Percentiles rank a stretch among this genome's conserved stretches.
Evolutionary conservation across 441 rosid species (phyloP).

Genomic region (Populus tomentosa): DNA sequence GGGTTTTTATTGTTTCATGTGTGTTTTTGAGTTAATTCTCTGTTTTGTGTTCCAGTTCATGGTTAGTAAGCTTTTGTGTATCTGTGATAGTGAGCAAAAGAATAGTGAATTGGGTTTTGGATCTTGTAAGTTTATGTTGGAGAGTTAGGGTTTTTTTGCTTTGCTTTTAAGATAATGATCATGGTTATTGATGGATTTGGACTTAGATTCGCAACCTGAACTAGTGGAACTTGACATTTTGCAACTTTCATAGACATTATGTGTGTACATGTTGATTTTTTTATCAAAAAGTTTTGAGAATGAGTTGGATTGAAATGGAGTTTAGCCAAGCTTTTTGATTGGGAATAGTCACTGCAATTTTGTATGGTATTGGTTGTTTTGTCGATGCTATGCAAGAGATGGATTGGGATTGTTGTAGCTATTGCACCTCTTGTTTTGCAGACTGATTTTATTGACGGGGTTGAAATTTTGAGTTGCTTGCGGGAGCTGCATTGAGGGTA

Average conservation of each 20-base stretch:
- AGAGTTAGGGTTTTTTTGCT: neutral
- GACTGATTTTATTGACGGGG: neutral
- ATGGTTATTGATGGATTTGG: neutral
- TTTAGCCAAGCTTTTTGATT: neutral
- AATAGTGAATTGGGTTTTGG: slow-evolving; percentile 1
- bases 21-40: neutral
- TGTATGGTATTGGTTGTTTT: neutral
- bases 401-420: neutral
- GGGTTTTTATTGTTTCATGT: neutral
- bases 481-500: neutral
- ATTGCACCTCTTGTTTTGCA: neutral
- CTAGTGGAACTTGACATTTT: slow-evolving; percentile 15
- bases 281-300: neutral
- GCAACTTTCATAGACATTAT: neutral
- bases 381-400: neutral
- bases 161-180: neutral
- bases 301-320: neutral
- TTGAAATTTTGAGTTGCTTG: neutral
- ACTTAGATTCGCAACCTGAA: slow-evolving; percentile 7
- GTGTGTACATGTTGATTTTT: slow-evolving; percentile 1
- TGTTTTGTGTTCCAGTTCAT: slow-evolving; percentile 4
- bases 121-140: neutral
- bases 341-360: neutral
- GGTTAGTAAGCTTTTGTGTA: neutral
- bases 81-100: neutral